Base-by-base conservation (phyloP, 2,329 filamentous ascomycete genomes). In the Hymenoscyphus linearis region DNA sequence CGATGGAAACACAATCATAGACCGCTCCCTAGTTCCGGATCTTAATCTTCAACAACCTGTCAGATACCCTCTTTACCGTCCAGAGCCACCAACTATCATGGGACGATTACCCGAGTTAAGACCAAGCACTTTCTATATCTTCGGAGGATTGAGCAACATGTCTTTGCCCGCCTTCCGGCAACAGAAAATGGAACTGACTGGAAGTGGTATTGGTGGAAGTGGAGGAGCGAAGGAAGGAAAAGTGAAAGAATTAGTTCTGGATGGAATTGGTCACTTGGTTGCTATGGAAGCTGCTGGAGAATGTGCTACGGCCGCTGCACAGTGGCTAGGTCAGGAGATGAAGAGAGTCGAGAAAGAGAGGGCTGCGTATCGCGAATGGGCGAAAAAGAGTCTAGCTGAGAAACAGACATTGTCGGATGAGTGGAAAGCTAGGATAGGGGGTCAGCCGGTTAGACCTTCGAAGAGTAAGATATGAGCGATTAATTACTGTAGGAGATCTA, bases 241-340 rank as follows among this genome's bases (percentile, higher is more conserved):
- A 53, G 92, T 96, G 2, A 80, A 79, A 60, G 80, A 86, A 65
- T 81, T 90, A 4, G 78, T 85, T 16, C 75, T 95, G 7, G 76
- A 87, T 31, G 82, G 81, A 0, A 79, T 81, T 5, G 91, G 93
- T 0, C 93, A 98, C 74, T 74, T 97, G 50, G 84, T 97, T 31
- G 88, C 93, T 0, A 90, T 96, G 84, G 92, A 96, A 74, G 82
- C 83, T 44, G 89, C 90, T 0, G 77, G 70, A 2, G 79, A 84
- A 69, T 89, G 87, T 64, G 93, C 91, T 1, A 77, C 82, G 61
- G 74, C 82, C 18, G 80, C 83, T 0, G 82, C 81, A 0, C 70
- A 72, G 27, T 90, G 85, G 79, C 73, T 90, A 60, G 78, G 73
- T 0, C 68, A 70, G n/a, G 85, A 88, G 71, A 65, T 89, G 65